Percentiles rank a stretch among this genome's conserved stretches.
Evolutionary conservation across 495 filamentous ascomycete species (phyloP).

Genomic region (Hypoxylon perforatum): DNA sequence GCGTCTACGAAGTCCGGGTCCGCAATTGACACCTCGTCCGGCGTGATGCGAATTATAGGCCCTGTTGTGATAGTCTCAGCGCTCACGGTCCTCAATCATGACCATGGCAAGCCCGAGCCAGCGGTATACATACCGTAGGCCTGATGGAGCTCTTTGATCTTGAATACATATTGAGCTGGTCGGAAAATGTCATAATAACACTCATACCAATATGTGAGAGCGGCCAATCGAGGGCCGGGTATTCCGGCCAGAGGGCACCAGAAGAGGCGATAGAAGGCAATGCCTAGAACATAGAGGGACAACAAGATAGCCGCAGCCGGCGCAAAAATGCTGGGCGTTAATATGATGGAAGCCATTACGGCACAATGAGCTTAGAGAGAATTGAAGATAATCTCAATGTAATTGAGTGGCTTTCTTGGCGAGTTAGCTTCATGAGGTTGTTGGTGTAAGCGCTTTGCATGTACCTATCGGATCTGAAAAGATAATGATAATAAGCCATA

Average conservation of each 20-base stretch:
- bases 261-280: too few species aligned
- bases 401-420: not conserved
- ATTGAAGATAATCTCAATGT: not conserved
- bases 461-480: not conserved
- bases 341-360: not conserved
- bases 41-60: constrained; percentile 61
- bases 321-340: not conserved
- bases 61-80: constrained; percentile 35
- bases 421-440: not conserved
- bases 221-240: constrained; percentile 60
- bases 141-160: constrained; percentile 40
- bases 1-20: constrained; percentile 58
- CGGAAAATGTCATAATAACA: constrained; percentile 57
- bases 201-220: constrained; percentile 60
- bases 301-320: not conserved
- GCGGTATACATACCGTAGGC: constrained; percentile 37
- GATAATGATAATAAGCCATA: not conserved
- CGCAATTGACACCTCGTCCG: constrained; percentile 57
- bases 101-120: not conserved
- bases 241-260: constrained; percentile 54
- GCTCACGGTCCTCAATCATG: not conserved
- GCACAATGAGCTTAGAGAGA: not conserved
- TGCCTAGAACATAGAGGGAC: too few species aligned
- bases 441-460: not conserved
- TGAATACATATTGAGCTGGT: constrained; percentile 36